Evolutionary conservation across 2,329 filamentous ascomycete species (phyloP).

Genomic region (Botrytis galanthina): DNA sequence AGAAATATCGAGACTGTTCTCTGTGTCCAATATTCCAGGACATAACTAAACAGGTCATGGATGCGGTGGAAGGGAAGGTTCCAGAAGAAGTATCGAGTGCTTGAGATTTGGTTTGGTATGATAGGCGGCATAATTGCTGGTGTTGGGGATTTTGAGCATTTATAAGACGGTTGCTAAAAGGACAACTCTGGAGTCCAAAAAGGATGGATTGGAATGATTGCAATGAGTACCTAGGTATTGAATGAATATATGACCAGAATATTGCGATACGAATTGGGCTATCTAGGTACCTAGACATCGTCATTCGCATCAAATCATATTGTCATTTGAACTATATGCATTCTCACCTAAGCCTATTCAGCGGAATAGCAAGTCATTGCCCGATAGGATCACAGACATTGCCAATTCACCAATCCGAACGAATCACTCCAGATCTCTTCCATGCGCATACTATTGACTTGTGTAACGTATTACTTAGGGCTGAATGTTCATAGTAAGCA

Average conservation of each 20-base stretch:
- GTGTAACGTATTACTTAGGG: background rate
- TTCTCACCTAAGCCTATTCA: background rate
- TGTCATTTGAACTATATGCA: background rate
- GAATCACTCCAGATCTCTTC: background rate
- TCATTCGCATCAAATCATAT: background rate
- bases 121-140: background rate
- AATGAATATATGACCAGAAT: background rate
- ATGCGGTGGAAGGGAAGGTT: constrained; percentile 27
- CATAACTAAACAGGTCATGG: constrained; percentile 56
- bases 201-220: background rate
- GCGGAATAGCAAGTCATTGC: background rate
- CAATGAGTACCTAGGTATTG: background rate
- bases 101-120: background rate
- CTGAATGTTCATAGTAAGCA: no score
- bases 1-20: constrained; percentile 72
- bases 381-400: background rate
- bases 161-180: background rate
- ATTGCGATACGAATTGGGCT: background rate
- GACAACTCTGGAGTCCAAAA: background rate
- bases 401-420: background rate
- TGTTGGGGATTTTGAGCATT: constrained; percentile 12
- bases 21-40: constrained; percentile 65
- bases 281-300: background rate
- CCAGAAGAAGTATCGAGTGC: background rate
- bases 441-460: background rate